Conservation (phyloP, 805 yeast species). For the Saccharomycopsis javanensis region DNA sequence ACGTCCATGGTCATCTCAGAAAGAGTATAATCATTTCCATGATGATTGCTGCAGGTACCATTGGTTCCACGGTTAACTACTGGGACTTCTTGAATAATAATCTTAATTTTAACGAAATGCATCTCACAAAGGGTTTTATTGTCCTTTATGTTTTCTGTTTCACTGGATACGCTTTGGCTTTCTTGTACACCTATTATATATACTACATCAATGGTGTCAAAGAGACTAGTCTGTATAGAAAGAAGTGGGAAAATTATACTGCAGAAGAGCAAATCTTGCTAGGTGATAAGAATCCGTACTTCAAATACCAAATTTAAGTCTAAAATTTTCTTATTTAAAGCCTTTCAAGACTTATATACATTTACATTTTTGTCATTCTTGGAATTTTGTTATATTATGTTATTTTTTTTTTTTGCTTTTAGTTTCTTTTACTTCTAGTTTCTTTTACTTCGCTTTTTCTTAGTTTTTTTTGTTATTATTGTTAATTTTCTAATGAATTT, state of each 20-base stretch:
- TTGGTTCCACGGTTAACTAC: slow-evolving; percentile 30
- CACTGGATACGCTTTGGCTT: neutral
- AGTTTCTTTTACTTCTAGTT: neutral
- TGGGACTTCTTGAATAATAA: slow-evolving; percentile 38
- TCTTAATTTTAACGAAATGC: neutral
- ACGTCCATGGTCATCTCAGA: slow-evolving; percentile 41
- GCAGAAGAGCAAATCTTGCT: slow-evolving; percentile 3
- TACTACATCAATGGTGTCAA: slow-evolving; percentile 2
- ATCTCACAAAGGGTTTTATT: slow-evolving; percentile 1
- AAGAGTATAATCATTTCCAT: slow-evolving; percentile 48
- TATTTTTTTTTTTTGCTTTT: too few species aligned
- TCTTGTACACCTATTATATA: neutral
- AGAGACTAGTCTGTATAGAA: slow-evolving; percentile 5
- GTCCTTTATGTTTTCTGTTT: slow-evolving; percentile 8
- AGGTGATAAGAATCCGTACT: slow-evolving; percentile 14
- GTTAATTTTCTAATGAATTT: neutral
- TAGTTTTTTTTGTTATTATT: too few species aligned
- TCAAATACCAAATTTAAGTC: slow-evolving; percentile 6
- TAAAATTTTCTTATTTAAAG: neutral
- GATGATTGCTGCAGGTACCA: slow-evolving; percentile 63
- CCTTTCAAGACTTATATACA: neutral
- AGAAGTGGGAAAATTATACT: neutral
- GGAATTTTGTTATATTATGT: neutral
- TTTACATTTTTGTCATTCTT: neutral
- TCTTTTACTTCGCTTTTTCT: neutral